Base-by-base conservation (phyloP, 768 basidiomycete species). In the Ramaria sp. region DNA sequence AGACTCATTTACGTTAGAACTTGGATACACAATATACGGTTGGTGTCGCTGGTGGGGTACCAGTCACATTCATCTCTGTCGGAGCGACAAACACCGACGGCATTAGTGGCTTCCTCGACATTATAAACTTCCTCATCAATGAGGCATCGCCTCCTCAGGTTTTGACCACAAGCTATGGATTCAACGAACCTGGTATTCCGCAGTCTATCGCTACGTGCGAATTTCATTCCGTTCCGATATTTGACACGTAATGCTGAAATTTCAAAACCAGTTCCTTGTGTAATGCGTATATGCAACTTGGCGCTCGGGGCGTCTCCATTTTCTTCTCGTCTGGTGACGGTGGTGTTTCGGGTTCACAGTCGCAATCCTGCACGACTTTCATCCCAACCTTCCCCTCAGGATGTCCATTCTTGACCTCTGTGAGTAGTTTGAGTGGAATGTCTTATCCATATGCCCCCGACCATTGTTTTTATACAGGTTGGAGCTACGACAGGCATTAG, bases 1-100 rank as follows among this genome's bases (percentile, higher is more conserved):
- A 39, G 47, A 34, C 53, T 22, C 31, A 20, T 42, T 57, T 7
- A 7, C n/a, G 47, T 11, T 39, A 63, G 68, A 64, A 70, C 59
- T 63, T 73, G 27, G 72, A 73, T 57, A 69, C 65, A n/a, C 68
- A 73, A 48, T 71, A 69, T 57, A 71, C 71, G n/a, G 58, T 71
- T 41, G 70, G 70, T 12, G 39, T 72, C 43, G 66, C 68, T 4
- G 60, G 65, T 10, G 63, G 62, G 52, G 63, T 69, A 7, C 65
- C 68, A 17, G 61, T 60, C 6, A 65, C 65, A 3, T 66, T 67
- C 54, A 55, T 69, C 39, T 64, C 64, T 13, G 66, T 67, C 33
- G 65, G 66, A 54, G 38, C 58, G 20, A 43, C 58, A 33, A 60
- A 51, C 56, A 46, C 34, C 4, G 54, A 54, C 11, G 63, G 62